These are phyloP conservation scores for Dryas octopetala DNA, from an alignment of 306 rosid genomes.

Conservation along the genomic window DNA sequence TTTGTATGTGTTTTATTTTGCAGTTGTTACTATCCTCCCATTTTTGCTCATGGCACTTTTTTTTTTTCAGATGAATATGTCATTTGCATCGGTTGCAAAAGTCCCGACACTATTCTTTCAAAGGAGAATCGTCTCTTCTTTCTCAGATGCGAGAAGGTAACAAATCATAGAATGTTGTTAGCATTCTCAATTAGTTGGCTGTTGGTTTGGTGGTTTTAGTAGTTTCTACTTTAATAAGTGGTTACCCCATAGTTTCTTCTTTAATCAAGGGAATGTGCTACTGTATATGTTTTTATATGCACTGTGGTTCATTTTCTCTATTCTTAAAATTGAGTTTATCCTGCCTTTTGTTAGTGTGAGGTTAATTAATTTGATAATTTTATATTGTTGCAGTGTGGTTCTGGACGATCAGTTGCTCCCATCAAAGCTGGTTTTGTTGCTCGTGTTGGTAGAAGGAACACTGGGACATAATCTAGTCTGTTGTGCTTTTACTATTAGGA, in stretches of 20 bases:
- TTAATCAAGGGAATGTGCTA: not conserved
- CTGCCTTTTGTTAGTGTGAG: not conserved
- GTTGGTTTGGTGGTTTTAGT: not conserved
- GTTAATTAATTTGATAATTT: not conserved
- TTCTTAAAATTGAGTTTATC: not conserved
- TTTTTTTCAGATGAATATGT: conserved; percentile 75
- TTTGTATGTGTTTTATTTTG: not conserved
- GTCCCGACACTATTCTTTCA: conserved; percentile 91
- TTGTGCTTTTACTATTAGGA: not conserved
- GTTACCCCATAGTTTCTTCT: not conserved
- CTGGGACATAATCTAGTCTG: conserved; percentile 53
- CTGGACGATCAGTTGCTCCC: conserved; percentile 91
- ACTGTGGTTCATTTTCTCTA: not conserved
- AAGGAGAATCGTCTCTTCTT: conserved; percentile 97
- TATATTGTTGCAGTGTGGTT: conserved; percentile 72
- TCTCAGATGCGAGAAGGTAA: conserved; percentile 96
- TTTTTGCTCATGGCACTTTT: conserved; percentile 1
- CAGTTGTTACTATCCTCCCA: not conserved
- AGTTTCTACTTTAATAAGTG: not conserved
- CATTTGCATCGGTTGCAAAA: conserved; percentile 88
- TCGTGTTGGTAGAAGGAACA: conserved; percentile 87
- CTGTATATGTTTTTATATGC: not conserved
- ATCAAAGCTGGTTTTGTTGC: conserved; percentile 97
- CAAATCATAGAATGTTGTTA: not conserved
- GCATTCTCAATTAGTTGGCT: not conserved